These are phyloP conservation scores for Botrytis squamosa DNA, from an alignment of 2,329 filamentous ascomycete species.

Conservation along the genomic window DNA sequence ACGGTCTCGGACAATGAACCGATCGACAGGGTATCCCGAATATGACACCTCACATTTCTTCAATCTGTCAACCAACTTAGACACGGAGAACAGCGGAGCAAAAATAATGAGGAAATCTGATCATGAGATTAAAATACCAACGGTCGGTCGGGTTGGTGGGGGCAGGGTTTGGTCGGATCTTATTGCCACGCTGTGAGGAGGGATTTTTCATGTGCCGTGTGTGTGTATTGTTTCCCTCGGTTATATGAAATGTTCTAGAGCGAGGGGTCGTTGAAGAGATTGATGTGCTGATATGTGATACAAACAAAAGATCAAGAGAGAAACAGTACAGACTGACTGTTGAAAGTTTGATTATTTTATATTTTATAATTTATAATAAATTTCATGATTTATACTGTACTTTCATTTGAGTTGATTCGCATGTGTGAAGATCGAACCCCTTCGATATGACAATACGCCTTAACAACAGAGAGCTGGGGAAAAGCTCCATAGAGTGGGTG, in stretches of 20 bases:
- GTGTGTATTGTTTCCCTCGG: constrained; percentile 10
- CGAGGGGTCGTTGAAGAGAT: background rate
- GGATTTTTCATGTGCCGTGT: background rate
- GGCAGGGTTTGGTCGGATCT: background rate
- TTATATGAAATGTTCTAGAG: background rate
- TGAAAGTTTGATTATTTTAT: background rate
- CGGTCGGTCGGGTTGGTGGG: background rate
- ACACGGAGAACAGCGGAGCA: background rate
- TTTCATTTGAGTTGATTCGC: background rate
- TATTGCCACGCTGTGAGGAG: background rate
- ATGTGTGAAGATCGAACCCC: background rate
- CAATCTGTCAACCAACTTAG: background rate
- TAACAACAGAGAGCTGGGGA: background rate
- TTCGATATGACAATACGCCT: background rate
- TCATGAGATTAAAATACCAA: constrained; percentile 6
- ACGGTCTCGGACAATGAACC: constrained; percentile 8
- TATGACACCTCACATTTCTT: constrained; percentile 13
- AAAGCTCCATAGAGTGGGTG: background rate
- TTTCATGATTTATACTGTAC: background rate
- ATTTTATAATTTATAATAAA: background rate
- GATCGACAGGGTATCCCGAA: background rate
- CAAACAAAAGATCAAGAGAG: background rate
- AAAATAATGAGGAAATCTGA: background rate
- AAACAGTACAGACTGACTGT: background rate
- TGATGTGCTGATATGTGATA: background rate